Evolutionary conservation across 1,284 basidiomycete species (phyloP).

Genomic region (Ustilago bromivora): DNA sequence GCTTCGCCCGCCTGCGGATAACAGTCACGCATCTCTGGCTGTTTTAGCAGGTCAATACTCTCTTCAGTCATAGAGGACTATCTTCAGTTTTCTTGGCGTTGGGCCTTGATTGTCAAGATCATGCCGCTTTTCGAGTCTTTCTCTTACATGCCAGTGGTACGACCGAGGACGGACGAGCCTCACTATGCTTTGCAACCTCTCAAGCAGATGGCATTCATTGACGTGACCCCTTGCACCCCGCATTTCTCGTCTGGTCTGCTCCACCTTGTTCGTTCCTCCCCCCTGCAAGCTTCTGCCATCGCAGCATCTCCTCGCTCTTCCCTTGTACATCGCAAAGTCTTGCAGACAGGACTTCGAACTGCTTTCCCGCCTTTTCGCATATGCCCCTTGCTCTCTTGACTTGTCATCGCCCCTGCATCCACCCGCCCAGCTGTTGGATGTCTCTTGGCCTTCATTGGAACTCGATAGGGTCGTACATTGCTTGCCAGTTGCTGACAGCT

Average conservation of each 20-base stretch:
- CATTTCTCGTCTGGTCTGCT: constrained; percentile 34
- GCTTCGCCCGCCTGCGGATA: not conserved
- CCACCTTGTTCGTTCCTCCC: constrained; percentile 13
- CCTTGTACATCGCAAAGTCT: constrained; percentile 6
- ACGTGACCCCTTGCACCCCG: constrained; percentile 51
- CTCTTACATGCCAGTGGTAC: not conserved
- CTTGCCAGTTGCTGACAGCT: not conserved
- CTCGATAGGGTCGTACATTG: not conserved
- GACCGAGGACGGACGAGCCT: not conserved
- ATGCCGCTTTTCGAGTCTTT: not conserved
- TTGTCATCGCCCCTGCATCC: constrained; percentile 23
- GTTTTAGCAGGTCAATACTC: not conserved
- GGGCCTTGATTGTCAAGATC: not conserved
- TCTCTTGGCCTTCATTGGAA: not conserved
- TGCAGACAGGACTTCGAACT: constrained; percentile 11
- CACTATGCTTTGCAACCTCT: constrained; percentile 16
- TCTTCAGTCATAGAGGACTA: not conserved
- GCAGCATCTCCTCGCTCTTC: constrained; percentile 21
- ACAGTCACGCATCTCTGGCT: not conserved
- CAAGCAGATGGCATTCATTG: constrained; percentile 38
- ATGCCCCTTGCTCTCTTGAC: constrained; percentile 28
- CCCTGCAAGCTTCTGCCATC: constrained; percentile 35
- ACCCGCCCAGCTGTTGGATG: not conserved
- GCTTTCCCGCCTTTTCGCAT: constrained; percentile 14
- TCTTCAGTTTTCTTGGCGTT: not conserved